Evolutionary conservation across 768 basidiomycete species (phyloP).

Genomic region (Trametes maxima): DNA sequence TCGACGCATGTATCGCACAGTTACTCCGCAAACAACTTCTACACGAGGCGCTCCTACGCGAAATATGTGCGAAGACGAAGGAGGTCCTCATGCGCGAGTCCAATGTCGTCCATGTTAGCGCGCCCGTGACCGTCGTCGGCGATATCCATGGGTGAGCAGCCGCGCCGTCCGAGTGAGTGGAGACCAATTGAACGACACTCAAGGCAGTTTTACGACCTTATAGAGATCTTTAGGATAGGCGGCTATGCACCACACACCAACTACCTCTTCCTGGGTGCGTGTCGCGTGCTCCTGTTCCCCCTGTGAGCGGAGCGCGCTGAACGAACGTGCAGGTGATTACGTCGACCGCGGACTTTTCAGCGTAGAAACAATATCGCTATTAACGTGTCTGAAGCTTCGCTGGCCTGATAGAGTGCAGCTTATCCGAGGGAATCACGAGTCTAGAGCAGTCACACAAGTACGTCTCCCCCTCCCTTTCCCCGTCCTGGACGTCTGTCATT

Average conservation of each 20-base stretch:
- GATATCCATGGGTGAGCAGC: constrained; percentile 94
- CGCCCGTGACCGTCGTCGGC: constrained; percentile 97
- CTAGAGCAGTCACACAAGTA: constrained; percentile 96
- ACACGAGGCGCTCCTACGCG: constrained; percentile 90
- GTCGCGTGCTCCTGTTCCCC: constrained; percentile 1
- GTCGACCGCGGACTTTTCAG: constrained; percentile 98
- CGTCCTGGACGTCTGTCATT: constrained; percentile 30
- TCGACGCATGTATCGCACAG: constrained; percentile 94
- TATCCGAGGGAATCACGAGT: constrained; percentile 98
- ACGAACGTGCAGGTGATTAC: constrained; percentile 77
- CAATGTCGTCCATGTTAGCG: constrained; percentile 95
- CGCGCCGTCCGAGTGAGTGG: constrained; percentile 20
- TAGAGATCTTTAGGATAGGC: constrained; percentile 99
- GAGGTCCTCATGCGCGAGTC: constrained; percentile 99
- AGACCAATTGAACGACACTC: constrained; percentile 38
- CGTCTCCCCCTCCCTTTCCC: constrained; percentile 34
- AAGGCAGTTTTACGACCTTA: constrained; percentile 99
- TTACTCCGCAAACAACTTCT: constrained; percentile 90
- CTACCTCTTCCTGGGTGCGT: constrained; percentile 94
- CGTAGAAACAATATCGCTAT: constrained; percentile 96
- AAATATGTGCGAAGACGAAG: constrained; percentile 99
- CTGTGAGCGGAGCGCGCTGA: constrained; percentile 5
- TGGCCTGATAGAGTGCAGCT: constrained; percentile 97
- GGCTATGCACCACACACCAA: constrained; percentile 96
- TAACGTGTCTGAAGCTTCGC: constrained; percentile 95